Evolutionary conservation across 176 grass and related monocot species (phyloP).

Genomic region (Avena atlantica): DNA sequence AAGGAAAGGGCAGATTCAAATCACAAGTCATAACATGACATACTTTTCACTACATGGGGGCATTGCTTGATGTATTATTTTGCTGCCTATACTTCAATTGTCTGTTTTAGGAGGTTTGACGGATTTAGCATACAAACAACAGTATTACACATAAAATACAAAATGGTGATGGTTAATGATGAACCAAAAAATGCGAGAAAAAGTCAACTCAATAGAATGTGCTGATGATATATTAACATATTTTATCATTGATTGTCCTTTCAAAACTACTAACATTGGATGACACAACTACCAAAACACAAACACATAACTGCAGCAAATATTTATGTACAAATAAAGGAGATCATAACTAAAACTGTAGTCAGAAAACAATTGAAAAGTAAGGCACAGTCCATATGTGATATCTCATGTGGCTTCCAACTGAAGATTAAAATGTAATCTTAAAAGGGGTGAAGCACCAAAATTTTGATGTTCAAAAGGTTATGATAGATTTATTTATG

Average conservation of each 20-base stretch:
- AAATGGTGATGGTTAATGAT: neutral
- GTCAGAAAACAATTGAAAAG: conserved; percentile 10
- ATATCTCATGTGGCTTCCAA: neutral
- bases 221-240: conserved; percentile 10
- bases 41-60: neutral
- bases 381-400: neutral
- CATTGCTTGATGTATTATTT: conserved; percentile 19
- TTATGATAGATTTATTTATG: conserved; percentile 6
- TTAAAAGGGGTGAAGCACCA: neutral
- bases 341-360: conserved; percentile 26
- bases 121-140: conserved; percentile 22
- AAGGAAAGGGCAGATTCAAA: conserved; percentile 5
- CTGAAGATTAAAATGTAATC: neutral
- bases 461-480: conserved; percentile 13
- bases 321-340: conserved; percentile 23
- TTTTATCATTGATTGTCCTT: conserved; percentile 20
- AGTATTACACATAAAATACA: neutral
- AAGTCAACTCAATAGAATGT: neutral
- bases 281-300: neutral
- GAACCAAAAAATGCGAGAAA: conserved; percentile 26
- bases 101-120: neutral
- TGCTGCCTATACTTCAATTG: conserved; percentile 20
- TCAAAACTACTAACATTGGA: neutral
- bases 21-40: neutral
- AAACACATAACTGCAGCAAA: conserved; percentile 12